A percentile compares a stretch with the other conserved stretches of the same genome.
phyloP scores from a whole-genome alignment of 2,329 filamentous ascomycete species.

The Aspergillus alliaceus region DNA sequence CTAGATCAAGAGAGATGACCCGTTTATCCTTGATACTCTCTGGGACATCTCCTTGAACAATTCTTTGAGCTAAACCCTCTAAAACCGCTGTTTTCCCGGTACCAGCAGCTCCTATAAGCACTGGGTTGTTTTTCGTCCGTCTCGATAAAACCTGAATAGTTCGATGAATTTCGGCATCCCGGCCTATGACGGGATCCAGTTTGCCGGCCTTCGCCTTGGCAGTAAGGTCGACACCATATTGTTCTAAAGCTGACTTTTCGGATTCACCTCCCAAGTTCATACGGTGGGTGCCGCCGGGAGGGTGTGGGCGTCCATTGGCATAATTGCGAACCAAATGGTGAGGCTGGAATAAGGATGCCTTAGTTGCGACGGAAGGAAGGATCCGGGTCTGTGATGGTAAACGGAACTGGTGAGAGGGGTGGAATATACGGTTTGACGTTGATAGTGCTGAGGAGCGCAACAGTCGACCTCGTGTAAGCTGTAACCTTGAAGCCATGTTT shows the following conservation, averaged over 20 bases:
- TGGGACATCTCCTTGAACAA: constrained; percentile 88
- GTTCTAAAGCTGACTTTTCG: constrained; percentile 84
- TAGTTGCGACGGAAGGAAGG: constrained; percentile 12
- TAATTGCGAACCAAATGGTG: constrained; percentile 38
- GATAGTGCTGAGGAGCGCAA: constrained; percentile 26
- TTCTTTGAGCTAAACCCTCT: constrained; percentile 85
- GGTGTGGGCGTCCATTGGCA: constrained; percentile 70
- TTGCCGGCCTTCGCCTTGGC: constrained; percentile 82
- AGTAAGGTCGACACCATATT: constrained; percentile 89
- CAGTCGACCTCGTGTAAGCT: constrained; percentile 30
- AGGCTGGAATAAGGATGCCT: constrained; percentile 8
- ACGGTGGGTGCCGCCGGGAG: constrained; percentile 86
- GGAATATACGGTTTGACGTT: constrained; percentile 20
- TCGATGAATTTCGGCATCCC: constrained; percentile 86
- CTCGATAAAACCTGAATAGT: constrained; percentile 93
- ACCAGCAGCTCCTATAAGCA: constrained; percentile 87
- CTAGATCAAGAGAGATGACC: constrained; percentile 83
- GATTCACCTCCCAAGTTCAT: constrained; percentile 80
- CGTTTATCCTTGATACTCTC: constrained; percentile 94
- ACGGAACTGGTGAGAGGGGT: constrained; percentile 20
- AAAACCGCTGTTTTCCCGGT: constrained; percentile 93
- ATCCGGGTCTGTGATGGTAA: constrained; percentile 18
- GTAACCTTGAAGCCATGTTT: constrained; percentile 35
- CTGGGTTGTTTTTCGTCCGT: constrained; percentile 93
- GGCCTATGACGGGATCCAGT: constrained; percentile 91